Evolutionary conservation across 1,284 basidiomycete genomes (phyloP), one percentile per base, ranked within the genome.

Genomic region (Cutaneotrichosporon sp.): DNA sequence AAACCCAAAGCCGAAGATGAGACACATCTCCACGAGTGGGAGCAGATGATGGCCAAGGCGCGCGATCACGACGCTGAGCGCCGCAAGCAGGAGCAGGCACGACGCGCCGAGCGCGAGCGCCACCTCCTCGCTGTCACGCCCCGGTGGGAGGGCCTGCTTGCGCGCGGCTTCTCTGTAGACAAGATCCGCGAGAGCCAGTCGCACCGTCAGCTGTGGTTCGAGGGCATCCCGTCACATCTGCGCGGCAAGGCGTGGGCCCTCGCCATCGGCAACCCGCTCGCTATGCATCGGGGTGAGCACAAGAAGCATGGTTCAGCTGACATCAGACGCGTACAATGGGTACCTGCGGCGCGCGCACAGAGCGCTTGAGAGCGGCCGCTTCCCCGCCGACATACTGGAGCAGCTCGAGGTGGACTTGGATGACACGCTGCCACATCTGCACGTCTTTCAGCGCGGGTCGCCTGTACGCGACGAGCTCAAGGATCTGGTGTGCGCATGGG

Each of bases 401-500:
- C 79, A 85, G 53, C 88, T 98, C 51, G 91, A 97, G 71, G 79
- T 86, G 52, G 96, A 98, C 74, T 88, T 96, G 26, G 81, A 83
- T 53, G 83, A 83, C 2, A 95, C 94, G 0, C 83, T 98, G n/a
- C 91, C 91, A 4, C 85, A 86, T 1, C 82, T 97, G n/a, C 91
- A 91, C 75, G 86, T 99, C 40, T 98, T 97, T 76, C 86, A 89
- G 67, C 84, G 87, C 58, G 87, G 82, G 0, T 91, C 92, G 0
- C 93, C 94, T 1, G 81, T 99, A 75, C 90, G 94, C 72, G 83
- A 87, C 42, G 96, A 98, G 70, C 82, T 98, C 51, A 88, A 88
- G 68, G 91, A 97, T 64, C 85, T 98, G 81, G 80, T 97, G 14
- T 88, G 87, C 70, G 94, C 95, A 1, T 97, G 93, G 90, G 88